These are phyloP conservation scores for Musa acuminata DNA, from an alignment of 176 grass and related monocot genomes.

Conservation along the genomic window DNA sequence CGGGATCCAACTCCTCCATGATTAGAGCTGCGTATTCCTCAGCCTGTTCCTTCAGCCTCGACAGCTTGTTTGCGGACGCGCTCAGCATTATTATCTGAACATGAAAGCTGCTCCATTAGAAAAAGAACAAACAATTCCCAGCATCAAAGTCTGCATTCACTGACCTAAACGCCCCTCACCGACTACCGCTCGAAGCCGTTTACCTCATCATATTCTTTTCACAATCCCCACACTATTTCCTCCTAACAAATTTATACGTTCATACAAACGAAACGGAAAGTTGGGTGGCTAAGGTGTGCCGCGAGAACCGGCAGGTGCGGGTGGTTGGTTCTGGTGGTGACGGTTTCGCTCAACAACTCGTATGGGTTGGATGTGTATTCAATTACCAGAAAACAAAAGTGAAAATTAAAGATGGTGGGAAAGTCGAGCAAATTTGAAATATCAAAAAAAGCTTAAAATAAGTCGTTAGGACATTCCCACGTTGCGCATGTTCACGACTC, in stretches of 20 bases:
- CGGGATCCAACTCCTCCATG: conserved; percentile 97
- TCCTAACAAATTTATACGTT: no score
- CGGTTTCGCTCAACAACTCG: conserved; percentile 58
- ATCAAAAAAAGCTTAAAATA: no score
- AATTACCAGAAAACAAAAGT: background rate
- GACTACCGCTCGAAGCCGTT: conserved; percentile 16
- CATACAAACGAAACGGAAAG: no score
- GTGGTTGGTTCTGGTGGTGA: conserved; percentile 41
- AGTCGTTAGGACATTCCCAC: no score
- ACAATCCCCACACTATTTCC: no score
- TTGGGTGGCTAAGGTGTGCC: conserved; percentile 18
- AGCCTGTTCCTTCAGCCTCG: conserved; percentile 86
- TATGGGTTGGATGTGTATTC: conserved; percentile 26
- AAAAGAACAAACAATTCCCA: background rate
- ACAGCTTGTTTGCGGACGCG: conserved; percentile 85
- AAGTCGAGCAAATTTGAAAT: no score
- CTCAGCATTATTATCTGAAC: conserved; percentile 93
- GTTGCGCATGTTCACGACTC: background rate
- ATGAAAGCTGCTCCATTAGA: conserved; percentile 14
- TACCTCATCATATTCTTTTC: background rate
- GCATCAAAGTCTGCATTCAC: background rate
- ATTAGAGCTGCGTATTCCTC: conserved; percentile 94
- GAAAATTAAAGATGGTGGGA: no score
- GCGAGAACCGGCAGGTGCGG: conserved; percentile 36
- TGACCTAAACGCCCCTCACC: conserved; percentile 63